Evolutionary conservation across 75 land plant species (phyloP), one percentile per base, ranked within the genome.

Genomic region (Cryptomeria japonica): DNA sequence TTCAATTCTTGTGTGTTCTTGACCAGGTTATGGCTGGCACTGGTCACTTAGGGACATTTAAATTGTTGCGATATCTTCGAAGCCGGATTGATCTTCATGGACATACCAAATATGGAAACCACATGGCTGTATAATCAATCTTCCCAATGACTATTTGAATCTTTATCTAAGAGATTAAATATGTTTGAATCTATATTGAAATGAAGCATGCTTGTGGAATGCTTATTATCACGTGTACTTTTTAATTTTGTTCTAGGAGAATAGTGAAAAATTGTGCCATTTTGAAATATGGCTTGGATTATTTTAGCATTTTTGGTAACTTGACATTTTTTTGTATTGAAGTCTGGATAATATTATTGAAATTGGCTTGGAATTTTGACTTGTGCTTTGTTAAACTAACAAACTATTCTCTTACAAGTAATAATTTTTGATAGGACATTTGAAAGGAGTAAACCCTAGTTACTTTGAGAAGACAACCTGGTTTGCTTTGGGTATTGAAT

Each of bases 1-100:
- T 44, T 82, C 32, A 82, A 46, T 3, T 46, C 41, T 32, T 82
- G 2, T 82, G 8, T 73, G 51, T 39, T 34, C n/a, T 68, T 39
- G 47, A 46, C 47, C 72, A 97, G 99, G 97, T 98, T 82, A 98
- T 98, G 99, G 99, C 99, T 51, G 99, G 99, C 85, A 95, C 98
- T 84, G 99, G 99, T 36, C 95, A 98, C 90, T 85, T 98, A 87
- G 93, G 93, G 85, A 98, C 99, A 44, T 93, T 98, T 68, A 88
- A 93, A 75, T 88, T 98, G 8, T 73, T 98, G 44, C 91, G 96
- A 83, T 98, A 95, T 89, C 93, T 98, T 34, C 94, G 94, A 41
- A 85, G 93, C 34, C 88, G 99, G 85, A 97, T 88, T 86, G 95
- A 96, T 87, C 87, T 91, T 18, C 96, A 97, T 91, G 98, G 96